A percentile compares a stretch with the other conserved stretches of the same genome.
phyloP scores from a whole-genome alignment of 2,329 filamentous ascomycete genomes.

The Cercospora berteroae region DNA sequence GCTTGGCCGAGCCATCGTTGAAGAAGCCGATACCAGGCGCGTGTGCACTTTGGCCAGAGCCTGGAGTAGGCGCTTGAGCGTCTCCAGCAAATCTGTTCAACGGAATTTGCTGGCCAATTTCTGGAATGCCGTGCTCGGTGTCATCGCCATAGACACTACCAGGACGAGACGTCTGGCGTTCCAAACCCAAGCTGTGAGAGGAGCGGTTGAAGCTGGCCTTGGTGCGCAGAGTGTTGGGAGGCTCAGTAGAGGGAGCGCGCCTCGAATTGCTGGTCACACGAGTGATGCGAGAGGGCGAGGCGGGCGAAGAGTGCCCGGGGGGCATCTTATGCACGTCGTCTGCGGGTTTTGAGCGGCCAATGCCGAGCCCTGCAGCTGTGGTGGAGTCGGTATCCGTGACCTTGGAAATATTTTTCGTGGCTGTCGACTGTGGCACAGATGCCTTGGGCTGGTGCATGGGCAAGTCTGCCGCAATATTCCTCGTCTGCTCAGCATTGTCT shows the following conservation, averaged over 20 bases:
- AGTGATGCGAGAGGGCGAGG: slow-evolving; percentile 24
- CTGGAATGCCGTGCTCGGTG: slow-evolving; percentile 77
- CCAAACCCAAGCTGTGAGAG: slow-evolving; percentile 43
- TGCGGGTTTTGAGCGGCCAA: slow-evolving; percentile 62
- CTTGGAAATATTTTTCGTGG: slow-evolving; percentile 75
- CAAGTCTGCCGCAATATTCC: slow-evolving; percentile 74
- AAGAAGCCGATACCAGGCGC: slow-evolving; percentile 52
- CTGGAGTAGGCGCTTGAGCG: slow-evolving; percentile 89
- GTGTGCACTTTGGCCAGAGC: slow-evolving; percentile 51
- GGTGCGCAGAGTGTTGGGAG: slow-evolving; percentile 57
- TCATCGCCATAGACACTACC: slow-evolving; percentile 57
- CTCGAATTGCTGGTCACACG: slow-evolving; percentile 31
- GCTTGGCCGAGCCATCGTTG: slow-evolving; percentile 57
- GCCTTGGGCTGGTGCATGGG: slow-evolving; percentile 88
- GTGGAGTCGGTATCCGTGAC: slow-evolving; percentile 92
- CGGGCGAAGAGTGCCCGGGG: slow-evolving; percentile 18
- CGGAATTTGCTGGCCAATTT: slow-evolving; percentile 87
- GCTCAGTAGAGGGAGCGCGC: slow-evolving; percentile 41
- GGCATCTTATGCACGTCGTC: slow-evolving; percentile 46
- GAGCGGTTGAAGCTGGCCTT: slow-evolving; percentile 57
- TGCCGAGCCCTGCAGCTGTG: slow-evolving; percentile 77
- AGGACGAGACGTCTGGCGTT: slow-evolving; percentile 51
- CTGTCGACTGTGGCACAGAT: slow-evolving; percentile 75
- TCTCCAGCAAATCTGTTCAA: slow-evolving; percentile 92
- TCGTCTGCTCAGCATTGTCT: slow-evolving; percentile 43